Evolutionary conservation across 306 rosid genomes (phyloP), one percentile per base, ranked within the genome.

Genomic region (Quercus ilex): DNA sequence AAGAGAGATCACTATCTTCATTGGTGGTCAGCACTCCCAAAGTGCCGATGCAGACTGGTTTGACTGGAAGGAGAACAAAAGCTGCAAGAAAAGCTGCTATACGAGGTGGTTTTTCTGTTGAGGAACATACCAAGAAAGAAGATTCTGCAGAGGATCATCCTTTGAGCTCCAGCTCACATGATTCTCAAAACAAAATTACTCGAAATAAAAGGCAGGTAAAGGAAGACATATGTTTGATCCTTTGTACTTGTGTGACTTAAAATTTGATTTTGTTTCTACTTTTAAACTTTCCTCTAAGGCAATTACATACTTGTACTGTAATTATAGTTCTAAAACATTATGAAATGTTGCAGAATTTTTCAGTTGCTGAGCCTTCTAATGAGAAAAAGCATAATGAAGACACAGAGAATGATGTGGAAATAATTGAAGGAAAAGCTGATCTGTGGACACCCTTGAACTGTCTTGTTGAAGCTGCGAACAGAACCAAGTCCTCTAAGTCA

Each of bases 361-460:
- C 86, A 26, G 8, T 79, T 18, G 85, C 90, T 12, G 96, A 89
- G 83, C 78, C 89, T 81, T 93, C 96, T 73, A 85, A 88, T 79
- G 88, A 84, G 84, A 84, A 72, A 75, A 86, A 69, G 80, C 80
- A 73, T 74, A 80, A 70, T 56, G 86, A 77, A 81, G 88, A 85
- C 60, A 55, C 38, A 15, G 85, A 87, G 71, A 80, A 82, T 73
- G 77, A 79, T 64, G 82, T 76, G 38, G 94, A 88, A 74, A 79
- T 78, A 70, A 73, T 53, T 60, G 98, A 95, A 77, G 98, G 96
- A 55, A 95, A 95, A 86, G 90, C 78, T 52, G 99, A 95, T 87
- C 90, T 95, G 73, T 95, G 99, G 99, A 95, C 96, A 17, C 99
- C 99, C 11, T 90, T 95, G 86, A 91, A 91, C 88, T 95, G 99